Percentiles rank a stretch among this genome's conserved stretches.
Conservation (phyloP, 495 filamentous ascomycete genomes). For the Amniculicola lignicola region DNA sequence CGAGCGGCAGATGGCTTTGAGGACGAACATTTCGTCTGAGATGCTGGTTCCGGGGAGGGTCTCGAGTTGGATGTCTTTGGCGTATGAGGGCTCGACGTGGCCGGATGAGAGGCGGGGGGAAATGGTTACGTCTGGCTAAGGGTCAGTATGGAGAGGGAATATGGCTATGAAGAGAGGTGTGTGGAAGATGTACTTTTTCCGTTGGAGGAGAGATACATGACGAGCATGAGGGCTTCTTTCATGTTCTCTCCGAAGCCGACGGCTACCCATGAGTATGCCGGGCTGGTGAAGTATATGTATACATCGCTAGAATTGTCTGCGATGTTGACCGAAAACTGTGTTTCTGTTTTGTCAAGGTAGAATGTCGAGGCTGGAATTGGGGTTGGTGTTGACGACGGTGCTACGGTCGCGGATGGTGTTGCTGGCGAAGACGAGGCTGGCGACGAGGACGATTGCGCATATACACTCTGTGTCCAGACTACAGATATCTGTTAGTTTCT, state of each 20-base stretch:
- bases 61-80: constrained; percentile 15
- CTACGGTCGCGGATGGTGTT: too few species aligned
- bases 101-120: constrained; percentile 32
- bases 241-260: constrained; percentile 30
- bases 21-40: constrained; percentile 30
- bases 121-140: constrained; percentile 33
- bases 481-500: too few species aligned
- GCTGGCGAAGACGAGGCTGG: too few species aligned
- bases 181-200: constrained; percentile 20
- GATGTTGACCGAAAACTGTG: constrained; percentile 31
- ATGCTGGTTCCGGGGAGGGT: constrained; percentile 30
- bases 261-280: constrained; percentile 32
- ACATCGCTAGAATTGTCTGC: constrained; percentile 27
- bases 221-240: constrained; percentile 27
- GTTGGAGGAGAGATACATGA: constrained; percentile 29
- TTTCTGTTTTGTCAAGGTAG: constrained; percentile 26
- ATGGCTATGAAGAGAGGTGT: not conserved
- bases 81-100: constrained; percentile 29
- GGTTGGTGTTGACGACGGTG: too few species aligned
- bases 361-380: constrained; percentile 31
- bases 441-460: too few species aligned
- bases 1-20: constrained; percentile 32
- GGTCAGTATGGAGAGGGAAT: too few species aligned
- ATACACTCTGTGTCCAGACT: too few species aligned
- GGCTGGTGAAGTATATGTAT: constrained; percentile 27